Base-by-base conservation (phyloP, 768 basidiomycete species). In the Suillus ampliporus region DNA sequence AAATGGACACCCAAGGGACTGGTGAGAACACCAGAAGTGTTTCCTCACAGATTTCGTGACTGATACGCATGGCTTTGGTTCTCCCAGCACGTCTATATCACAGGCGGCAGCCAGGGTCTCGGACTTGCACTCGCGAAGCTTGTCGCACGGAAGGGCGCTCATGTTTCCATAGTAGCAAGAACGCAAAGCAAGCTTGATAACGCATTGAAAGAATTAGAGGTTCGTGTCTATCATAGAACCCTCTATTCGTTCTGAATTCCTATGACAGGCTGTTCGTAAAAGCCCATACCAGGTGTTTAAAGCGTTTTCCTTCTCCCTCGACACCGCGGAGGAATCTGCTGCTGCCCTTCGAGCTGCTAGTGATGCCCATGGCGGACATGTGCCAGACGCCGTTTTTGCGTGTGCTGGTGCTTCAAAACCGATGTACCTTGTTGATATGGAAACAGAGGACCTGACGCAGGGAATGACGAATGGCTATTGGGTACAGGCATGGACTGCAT, bases 151-250 rank as follows among this genome's bases (percentile, higher is more conserved):
- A 80, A 79, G 62, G 94, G 95, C 0, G 93, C 94, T 0, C 83
- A 92, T 65, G 89, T 96, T 4, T 92, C 91, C 8, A 92, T 96
- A 62, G 89, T 96, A 13, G 94, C 94, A 5, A 82, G 93, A 11
- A 87, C 89, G 59, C 81, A 89, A 68, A 79, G 78, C 50, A 87
- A 84, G 62, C 76, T 95, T 14, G 82, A 86, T 58, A 78, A 75
- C 17, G 90, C 93, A 0, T 69, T 91, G 31, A 77, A 74, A 37
- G 77, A 82, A 48, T 73, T 96, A 35, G 88, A 94, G 82, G 94
- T 90, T 58, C 37, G 84, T 64, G 44, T 35, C n/a, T 14, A 38
- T 14, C 4, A 43, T 38, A 57, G 35, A 47, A 21, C 62, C 35
- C 6, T 35, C 31, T 34, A 40, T 48, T 47, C 5, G 10, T 47